phyloP scores from a whole-genome alignment of 805 yeast species.

The Zygoascus tannicola region DNA sequence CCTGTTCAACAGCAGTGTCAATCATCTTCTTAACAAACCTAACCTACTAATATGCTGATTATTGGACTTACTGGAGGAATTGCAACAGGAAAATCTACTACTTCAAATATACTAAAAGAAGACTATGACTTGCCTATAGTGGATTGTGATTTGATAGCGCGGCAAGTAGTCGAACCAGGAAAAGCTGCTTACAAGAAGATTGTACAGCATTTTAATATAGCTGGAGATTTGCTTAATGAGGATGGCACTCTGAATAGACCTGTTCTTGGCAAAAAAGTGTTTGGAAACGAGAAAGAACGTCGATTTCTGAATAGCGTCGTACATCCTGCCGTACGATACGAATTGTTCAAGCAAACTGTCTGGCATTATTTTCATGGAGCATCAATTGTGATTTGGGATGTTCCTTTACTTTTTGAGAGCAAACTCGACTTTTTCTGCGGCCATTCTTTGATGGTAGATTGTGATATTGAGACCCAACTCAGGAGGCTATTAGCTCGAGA shows the following conservation, averaged over 20 bases:
- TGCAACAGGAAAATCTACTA: conserved; percentile 94
- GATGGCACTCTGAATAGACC: conserved; percentile 55
- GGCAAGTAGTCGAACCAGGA: conserved; percentile 78
- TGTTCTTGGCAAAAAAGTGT: conserved; percentile 69
- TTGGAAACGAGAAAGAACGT: conserved; percentile 55
- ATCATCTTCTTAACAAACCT: not conserved
- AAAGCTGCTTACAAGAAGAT: conserved; percentile 58
- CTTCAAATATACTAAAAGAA: conserved; percentile 48
- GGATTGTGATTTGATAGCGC: conserved; percentile 88
- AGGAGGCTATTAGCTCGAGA: conserved; percentile 59
- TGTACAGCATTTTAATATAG: conserved; percentile 46
- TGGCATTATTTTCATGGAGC: conserved; percentile 49
- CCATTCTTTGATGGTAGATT: conserved; percentile 54
- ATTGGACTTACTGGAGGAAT: conserved; percentile 97
- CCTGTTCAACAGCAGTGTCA: no score
- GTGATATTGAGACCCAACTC: conserved; percentile 49
- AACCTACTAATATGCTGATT: conserved; percentile 50
- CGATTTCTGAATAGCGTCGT: conserved; percentile 59
- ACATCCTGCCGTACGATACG: conserved; percentile 77
- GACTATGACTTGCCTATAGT: conserved; percentile 50
- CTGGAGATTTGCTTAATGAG: conserved; percentile 31
- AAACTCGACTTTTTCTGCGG: conserved; percentile 67
- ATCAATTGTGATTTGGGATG: conserved; percentile 66
- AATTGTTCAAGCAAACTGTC: conserved; percentile 50
- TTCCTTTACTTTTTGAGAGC: conserved; percentile 83